phyloP scores from a whole-genome alignment of 2,329 filamentous ascomycete genomes.

The Ilyonectria mors-panacis region DNA sequence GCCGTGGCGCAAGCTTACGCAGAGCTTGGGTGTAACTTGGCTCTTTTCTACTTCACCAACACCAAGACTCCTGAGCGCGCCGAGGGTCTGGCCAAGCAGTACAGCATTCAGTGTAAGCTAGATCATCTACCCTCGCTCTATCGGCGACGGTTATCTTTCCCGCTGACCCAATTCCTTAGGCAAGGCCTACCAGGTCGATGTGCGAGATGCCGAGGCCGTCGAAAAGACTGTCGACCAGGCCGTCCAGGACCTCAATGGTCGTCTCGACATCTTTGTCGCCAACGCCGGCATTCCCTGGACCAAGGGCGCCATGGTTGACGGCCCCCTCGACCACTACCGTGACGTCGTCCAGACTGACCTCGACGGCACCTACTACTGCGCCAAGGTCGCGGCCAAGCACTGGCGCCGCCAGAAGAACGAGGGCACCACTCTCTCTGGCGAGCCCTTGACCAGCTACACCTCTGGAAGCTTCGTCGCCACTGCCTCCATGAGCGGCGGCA shows the following conservation, averaged over 20 bases:
- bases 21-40: conserved; percentile 77
- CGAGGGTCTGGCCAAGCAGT: conserved; percentile 72
- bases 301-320: conserved; percentile 76
- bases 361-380: conserved; percentile 82
- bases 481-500: conserved; percentile 63
- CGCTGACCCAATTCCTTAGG: conserved; percentile 59
- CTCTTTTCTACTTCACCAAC: conserved; percentile 78
- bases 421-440: conserved; percentile 59
- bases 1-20: conserved; percentile 73
- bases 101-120: conserved; percentile 73
- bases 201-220: conserved; percentile 66
- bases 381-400: conserved; percentile 75
- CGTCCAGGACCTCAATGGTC: conserved; percentile 76
- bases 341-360: conserved; percentile 78
- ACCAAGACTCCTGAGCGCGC: conserved; percentile 72
- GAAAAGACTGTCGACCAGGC: conserved; percentile 64
- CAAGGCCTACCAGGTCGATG: conserved; percentile 73
- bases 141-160: too few relatives aligned
- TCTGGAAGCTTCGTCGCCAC: conserved; percentile 68
- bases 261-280: conserved; percentile 82
- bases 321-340: conserved; percentile 74
- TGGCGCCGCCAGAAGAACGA: conserved; percentile 78
- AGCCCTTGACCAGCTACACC: conserved; percentile 42
- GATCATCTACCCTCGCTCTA: conserved; percentile 13
- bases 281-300: conserved; percentile 83